Percentiles rank a stretch among this genome's conserved stretches.
Conservation (phyloP, 139 green algal genomes). For the Haematococcus lacustris region DNA sequence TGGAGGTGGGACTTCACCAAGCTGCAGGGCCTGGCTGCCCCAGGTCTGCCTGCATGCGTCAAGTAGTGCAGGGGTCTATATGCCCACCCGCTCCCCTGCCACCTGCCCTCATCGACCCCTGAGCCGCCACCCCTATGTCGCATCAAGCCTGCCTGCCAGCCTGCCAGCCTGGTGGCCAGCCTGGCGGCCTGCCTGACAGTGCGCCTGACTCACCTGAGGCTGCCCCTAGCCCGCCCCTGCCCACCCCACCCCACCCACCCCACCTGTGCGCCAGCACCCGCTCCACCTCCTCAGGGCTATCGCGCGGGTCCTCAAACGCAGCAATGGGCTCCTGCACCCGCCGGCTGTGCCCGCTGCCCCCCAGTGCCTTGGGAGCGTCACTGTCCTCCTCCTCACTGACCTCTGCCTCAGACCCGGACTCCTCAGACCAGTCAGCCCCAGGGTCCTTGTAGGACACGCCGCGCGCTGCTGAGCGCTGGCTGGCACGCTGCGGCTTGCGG, state of each 20-base stretch:
- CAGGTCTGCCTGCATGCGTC: no score
- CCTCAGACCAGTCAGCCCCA: neutral
- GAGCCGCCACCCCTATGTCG: no score
- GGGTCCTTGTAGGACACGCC: slow-evolving; percentile 25
- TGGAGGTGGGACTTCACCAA: no score
- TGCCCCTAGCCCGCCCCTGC: neutral
- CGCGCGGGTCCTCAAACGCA: slow-evolving; percentile 36
- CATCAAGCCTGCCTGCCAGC: neutral
- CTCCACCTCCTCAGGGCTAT: slow-evolving; percentile 70
- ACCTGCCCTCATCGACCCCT: neutral
- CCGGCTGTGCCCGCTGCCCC: neutral
- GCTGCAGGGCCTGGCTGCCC: no score
- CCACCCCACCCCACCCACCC: neutral
- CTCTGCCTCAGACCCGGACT: neutral
- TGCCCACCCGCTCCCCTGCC: no score
- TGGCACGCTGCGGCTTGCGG: slow-evolving; percentile 10
- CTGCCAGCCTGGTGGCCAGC: neutral
- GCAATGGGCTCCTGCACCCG: slow-evolving; percentile 28
- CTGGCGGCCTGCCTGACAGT: neutral
- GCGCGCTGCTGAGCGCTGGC: slow-evolving; percentile 14
- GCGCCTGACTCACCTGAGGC: neutral
- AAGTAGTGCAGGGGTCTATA: no score
- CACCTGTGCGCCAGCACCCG: slow-evolving; percentile 58
- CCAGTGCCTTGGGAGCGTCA: neutral
- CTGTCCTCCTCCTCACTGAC: slow-evolving; percentile 3